Conservation (phyloP, 306 rosid genomes). For the Cicer arietinum region DNA sequence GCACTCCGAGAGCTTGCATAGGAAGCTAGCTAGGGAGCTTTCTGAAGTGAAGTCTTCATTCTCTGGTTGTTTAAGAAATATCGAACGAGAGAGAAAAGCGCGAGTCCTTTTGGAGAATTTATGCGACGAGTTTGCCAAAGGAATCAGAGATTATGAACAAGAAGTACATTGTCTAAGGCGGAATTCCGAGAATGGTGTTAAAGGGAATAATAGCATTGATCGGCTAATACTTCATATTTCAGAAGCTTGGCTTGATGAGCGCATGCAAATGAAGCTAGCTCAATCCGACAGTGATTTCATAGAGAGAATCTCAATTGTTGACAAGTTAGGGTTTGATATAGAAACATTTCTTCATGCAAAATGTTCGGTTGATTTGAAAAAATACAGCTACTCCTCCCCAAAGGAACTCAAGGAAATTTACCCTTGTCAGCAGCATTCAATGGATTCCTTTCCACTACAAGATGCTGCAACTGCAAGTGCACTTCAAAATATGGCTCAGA, state of each 20-base stretch:
- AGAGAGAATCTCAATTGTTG: constrained; percentile 63
- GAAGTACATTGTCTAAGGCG: constrained; percentile 59
- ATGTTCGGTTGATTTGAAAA: constrained; percentile 51
- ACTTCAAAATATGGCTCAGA: constrained; percentile 55
- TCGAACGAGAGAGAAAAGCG: constrained; percentile 76
- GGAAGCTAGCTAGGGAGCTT: constrained; percentile 67
- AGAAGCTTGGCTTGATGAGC: constrained; percentile 93
- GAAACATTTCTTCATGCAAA: constrained; percentile 80
- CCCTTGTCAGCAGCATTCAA: constrained; percentile 55
- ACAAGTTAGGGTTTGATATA: constrained; percentile 77
- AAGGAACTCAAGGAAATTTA: constrained; percentile 57
- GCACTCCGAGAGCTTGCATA: constrained; percentile 67
- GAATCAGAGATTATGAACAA: constrained; percentile 69
- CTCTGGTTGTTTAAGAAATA: constrained; percentile 62
- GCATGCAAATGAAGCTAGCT: constrained; percentile 66
- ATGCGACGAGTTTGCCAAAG: constrained; percentile 86
- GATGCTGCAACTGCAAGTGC: constrained; percentile 57
- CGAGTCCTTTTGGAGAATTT: constrained; percentile 72
- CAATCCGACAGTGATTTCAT: constrained; percentile 45
- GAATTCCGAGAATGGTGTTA: constrained; percentile 52
- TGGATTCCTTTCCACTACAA: constrained; percentile 64
- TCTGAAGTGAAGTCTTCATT: constrained; percentile 64
- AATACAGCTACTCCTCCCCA: constrained; percentile 46
- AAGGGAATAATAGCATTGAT: constrained; percentile 48
- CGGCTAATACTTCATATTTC: constrained; percentile 72